Conservation (phyloP, 805 yeast species). For the Hyphopichia homilentoma region DNA sequence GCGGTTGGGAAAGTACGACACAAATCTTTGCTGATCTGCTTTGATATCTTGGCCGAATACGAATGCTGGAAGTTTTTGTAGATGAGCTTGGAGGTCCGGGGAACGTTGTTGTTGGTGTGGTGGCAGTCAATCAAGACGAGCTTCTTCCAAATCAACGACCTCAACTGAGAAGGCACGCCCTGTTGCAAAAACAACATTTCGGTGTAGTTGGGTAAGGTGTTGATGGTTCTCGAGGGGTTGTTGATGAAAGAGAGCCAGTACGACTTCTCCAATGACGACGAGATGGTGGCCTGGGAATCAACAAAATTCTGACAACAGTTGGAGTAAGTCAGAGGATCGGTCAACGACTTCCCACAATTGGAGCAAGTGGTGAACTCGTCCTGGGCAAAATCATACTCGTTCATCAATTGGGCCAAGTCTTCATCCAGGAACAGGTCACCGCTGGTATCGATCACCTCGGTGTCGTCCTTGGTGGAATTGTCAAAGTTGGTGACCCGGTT, state of each 20-base stretch:
- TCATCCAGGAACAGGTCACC: constrained; percentile 10
- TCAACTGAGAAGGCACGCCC: constrained; percentile 43
- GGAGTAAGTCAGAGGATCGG: constrained; percentile 8
- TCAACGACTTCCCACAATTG: constrained; percentile 24
- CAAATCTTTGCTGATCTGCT: constrained; percentile 54
- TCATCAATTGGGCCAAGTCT: constrained; percentile 12
- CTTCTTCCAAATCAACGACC: constrained; percentile 44
- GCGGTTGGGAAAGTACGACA: constrained; percentile 58
- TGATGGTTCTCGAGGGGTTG: constrained; percentile 41
- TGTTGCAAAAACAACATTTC: constrained; percentile 39
- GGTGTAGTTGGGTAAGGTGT: constrained; percentile 46
- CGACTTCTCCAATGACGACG: constrained; percentile 28
- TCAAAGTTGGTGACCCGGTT: constrained; percentile 12
- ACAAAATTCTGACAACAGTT: constrained; percentile 24
- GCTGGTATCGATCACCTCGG: constrained; percentile 1
- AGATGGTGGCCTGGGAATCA: constrained; percentile 10
- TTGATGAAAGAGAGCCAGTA: constrained; percentile 45
- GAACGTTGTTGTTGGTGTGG: constrained; percentile 23
- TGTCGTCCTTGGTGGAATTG: constrained; percentile 6
- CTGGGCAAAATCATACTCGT: constrained; percentile 16
- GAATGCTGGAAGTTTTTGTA: constrained; percentile 41
- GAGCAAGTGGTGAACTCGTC: constrained; percentile 33
- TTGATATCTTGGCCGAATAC: constrained; percentile 33
- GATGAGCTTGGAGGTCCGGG: constrained; percentile 30
- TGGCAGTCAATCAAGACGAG: constrained; percentile 23